Evolutionary conservation across 371 early-diverging fungal genomes (phyloP), one percentile per base, ranked within the genome.

Genomic region (Mortierella polycephala): DNA sequence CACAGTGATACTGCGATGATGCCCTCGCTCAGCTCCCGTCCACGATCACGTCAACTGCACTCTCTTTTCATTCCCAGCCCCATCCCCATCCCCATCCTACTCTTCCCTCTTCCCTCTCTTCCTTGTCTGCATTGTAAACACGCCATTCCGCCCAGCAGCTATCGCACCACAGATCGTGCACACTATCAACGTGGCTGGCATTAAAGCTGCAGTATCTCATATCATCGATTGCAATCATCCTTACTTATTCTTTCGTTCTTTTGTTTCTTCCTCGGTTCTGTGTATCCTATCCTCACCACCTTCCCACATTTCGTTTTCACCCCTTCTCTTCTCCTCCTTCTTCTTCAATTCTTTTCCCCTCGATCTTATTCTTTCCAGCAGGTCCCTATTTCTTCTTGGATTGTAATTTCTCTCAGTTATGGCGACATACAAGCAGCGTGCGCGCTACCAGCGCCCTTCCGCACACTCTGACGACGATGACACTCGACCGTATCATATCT

Each of bases 361-460:
- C 41, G 2, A 21, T 14, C 46, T 44, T 44, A n/a, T 21, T 23
- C 20, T n/a, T n/a, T n/a, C n/a, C n/a, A n/a, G n/a, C n/a, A n/a
- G n/a, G n/a, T n/a, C 51, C 16, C 61, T 61, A 5, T 63, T 37
- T 63, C 21, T 55, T 30, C 4, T 30, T 30, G 30, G 30, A 30
- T 30, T 30, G 30, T 30, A 30, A 3, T 9, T 40, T 57, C 37
- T 52, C 59, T 44, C 59, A 11, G 44, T 18, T 52, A 76, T 76
- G 76, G 71, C 76, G 5, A 71, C 76, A 1, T 76, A 76, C 68
- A 76, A 76, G 54, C 76, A 76, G 44, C 76, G 76, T 13, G 60
- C 76, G 18, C 67, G 60, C 42, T 64, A 66, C 30, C 71, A 63
- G 23, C 67, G 45, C 44, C 41, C 66, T 23, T 56, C 55, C 50